Percentiles rank a stretch among this genome's conserved stretches.
These are phyloP conservation scores for Scheffersomyces parashehatae DNA, from an alignment of 1,139 yeast species.

Conservation along the genomic window DNA sequence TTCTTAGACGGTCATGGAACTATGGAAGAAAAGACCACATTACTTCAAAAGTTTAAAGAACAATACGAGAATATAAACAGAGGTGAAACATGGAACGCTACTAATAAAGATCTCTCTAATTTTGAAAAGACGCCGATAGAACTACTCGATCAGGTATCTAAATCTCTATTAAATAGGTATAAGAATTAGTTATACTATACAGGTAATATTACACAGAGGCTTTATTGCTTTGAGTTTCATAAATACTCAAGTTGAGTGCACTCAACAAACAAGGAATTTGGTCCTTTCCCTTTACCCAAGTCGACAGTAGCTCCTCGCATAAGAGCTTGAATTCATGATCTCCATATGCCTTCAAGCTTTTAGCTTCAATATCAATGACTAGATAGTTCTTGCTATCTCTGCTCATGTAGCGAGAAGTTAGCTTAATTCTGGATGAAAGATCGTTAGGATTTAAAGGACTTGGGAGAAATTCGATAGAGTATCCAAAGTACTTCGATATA, in stretches of 20 bases:
- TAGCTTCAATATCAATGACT: conserved; percentile 38
- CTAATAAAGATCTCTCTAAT: conserved; percentile 46
- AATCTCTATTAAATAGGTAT: conserved; percentile 1
- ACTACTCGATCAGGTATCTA: conserved; percentile 30
- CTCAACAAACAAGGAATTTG: conserved; percentile 82
- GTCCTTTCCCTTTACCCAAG: conserved; percentile 69
- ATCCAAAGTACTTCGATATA: conserved; percentile 72
- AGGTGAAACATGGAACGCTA: conserved; percentile 59
- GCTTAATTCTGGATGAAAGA: conserved; percentile 53
- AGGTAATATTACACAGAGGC: background rate
- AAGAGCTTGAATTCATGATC: conserved; percentile 44
- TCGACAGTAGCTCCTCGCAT: conserved; percentile 58
- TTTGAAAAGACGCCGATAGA: conserved; percentile 37
- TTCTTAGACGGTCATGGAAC: conserved; percentile 29
- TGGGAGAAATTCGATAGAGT: conserved; percentile 68
- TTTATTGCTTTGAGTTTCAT: conserved; percentile 29
- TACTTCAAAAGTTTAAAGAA: conserved; percentile 26
- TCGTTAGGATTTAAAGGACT: conserved; percentile 56
- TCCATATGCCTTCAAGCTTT: conserved; percentile 43
- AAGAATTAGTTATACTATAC: conserved; percentile 4
- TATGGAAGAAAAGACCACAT: conserved; percentile 15
- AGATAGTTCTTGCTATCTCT: conserved; percentile 28
- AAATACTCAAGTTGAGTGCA: conserved; percentile 68
- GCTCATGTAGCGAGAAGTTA: conserved; percentile 53
- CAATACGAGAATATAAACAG: conserved; percentile 50